A percentile compares a stretch with the other conserved stretches of the same genome.
Evolutionary conservation across 148 eudicot genomes (phyloP).

Genomic region (Diospyros lotus): DNA sequence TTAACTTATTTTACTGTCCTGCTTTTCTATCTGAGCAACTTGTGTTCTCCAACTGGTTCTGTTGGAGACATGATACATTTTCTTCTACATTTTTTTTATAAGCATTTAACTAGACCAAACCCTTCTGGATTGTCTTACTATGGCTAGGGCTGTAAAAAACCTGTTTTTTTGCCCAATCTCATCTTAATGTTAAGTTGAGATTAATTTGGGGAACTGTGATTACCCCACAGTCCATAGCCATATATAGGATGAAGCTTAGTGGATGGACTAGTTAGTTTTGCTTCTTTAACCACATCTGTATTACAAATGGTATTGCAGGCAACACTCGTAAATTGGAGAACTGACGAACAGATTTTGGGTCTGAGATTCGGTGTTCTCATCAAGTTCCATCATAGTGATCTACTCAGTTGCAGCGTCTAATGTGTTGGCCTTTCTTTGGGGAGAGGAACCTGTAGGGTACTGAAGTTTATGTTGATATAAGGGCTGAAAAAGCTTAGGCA

Average conservation of each 20-base stretch:
- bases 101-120: neutral
- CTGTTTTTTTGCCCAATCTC: neutral
- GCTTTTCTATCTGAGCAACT: neutral
- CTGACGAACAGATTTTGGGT: neutral
- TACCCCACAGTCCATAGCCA: constrained; percentile 4
- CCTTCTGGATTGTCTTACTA: neutral
- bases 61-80: neutral
- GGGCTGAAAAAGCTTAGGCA: neutral
- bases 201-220: neutral
- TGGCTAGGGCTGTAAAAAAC: neutral
- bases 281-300: constrained; percentile 6
- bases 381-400: constrained; percentile 6
- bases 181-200: neutral
- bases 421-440: constrained; percentile 8
- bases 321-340: neutral
- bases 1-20: neutral
- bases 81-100: neutral
- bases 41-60: neutral
- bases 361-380: constrained; percentile 2
- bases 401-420: constrained; percentile 24
- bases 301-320: constrained; percentile 21
- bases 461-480: neutral
- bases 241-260: constrained; percentile 9
- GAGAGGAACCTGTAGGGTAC: constrained; percentile 17
- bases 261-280: constrained; percentile 2